phyloP scores from a whole-genome alignment of 345 rosid species.

The Brassica cretica region DNA sequence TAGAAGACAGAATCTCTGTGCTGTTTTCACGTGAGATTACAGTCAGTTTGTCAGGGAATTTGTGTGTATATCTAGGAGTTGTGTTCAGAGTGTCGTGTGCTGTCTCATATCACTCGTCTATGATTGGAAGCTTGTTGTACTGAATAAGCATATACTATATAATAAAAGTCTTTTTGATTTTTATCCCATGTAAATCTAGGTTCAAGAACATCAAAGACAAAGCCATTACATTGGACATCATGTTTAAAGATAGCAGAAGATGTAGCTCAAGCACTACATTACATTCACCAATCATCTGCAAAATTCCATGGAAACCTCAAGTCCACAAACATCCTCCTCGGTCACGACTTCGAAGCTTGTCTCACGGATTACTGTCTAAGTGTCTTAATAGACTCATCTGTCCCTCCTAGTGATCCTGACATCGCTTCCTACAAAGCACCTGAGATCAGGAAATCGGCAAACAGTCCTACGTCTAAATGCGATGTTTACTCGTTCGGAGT shows the following conservation, averaged over 20 bases:
- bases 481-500: constrained; percentile 89
- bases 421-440: constrained; percentile 77
- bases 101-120: constrained; percentile 6
- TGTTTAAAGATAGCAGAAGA: constrained; percentile 96
- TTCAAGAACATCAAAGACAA: constrained; percentile 74
- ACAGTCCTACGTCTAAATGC: constrained; percentile 55
- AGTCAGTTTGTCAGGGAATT: constrained; percentile 33
- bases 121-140: background rate
- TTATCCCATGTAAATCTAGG: background rate
- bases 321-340: constrained; percentile 81
- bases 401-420: constrained; percentile 44
- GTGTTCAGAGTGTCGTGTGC: constrained; percentile 10
- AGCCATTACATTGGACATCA: constrained; percentile 94
- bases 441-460: constrained; percentile 59
- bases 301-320: constrained; percentile 81
- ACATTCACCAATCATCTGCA: constrained; percentile 72
- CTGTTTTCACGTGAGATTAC: constrained; percentile 37
- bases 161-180: background rate
- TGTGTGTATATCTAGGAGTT: constrained; percentile 30
- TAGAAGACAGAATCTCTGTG: constrained; percentile 28
- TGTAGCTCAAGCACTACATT: constrained; percentile 75
- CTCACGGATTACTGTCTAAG: constrained; percentile 80
- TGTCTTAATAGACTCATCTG: constrained; percentile 54
- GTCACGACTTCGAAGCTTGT: constrained; percentile 84
- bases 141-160: background rate